Evolutionary conservation across 108 stramenopile species (phyloP).

Genomic region (Cylindrotheca fusiformis): DNA sequence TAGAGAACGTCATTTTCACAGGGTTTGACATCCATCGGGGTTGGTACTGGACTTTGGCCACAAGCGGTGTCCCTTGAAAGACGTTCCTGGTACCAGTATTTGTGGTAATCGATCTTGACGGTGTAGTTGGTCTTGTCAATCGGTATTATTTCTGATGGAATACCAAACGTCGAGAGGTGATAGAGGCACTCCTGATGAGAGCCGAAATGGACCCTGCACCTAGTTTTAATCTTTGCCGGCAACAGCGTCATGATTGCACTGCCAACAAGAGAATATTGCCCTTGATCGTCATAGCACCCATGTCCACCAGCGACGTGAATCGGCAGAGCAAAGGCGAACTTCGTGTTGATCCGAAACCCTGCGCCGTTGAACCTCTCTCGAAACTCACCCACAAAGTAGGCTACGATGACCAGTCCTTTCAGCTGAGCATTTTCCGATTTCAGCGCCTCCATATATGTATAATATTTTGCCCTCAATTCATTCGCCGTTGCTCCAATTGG

Average conservation of each 20-base stretch:
- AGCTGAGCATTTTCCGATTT: background rate
- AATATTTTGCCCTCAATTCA: background rate
- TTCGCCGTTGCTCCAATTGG: background rate
- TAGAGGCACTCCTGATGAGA: conserved; percentile 6
- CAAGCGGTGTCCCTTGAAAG: background rate
- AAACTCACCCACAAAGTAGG: background rate
- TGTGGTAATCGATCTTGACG: background rate
- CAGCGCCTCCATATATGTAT: background rate
- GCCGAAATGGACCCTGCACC: conserved; percentile 2
- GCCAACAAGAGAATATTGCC: background rate
- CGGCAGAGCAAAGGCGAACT: background rate
- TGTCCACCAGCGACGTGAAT: background rate
- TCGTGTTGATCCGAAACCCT: background rate
- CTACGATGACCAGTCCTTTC: background rate
- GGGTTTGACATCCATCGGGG: background rate
- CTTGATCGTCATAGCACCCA: background rate
- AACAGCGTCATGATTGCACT: background rate
- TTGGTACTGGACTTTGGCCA: background rate
- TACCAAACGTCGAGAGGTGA: conserved; percentile 1
- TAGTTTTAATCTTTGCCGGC: background rate
- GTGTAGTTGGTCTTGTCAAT: background rate
- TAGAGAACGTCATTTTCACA: background rate
- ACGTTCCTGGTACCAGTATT: background rate
- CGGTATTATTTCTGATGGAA: background rate
- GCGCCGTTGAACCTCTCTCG: background rate